Conservation (phyloP, 495 filamentous ascomycete genomes). For the Pyronema domesticum region DNA sequence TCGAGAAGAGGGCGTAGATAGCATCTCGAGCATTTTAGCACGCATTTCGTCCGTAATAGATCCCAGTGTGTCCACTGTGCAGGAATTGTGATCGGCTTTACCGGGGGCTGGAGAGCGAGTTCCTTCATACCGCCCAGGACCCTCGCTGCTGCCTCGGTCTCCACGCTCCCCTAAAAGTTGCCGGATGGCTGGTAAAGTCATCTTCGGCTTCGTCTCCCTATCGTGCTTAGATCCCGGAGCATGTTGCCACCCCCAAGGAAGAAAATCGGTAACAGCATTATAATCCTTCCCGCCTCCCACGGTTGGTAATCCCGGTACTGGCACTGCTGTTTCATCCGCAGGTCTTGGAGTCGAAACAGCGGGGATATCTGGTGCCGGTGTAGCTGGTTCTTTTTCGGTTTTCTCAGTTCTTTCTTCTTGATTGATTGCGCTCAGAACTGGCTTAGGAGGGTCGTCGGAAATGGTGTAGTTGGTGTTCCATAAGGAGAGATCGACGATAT, state of each 20-base stretch:
- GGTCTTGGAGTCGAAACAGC: background rate
- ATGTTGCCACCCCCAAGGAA: conserved; percentile 20
- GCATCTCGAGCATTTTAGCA: conserved; percentile 18
- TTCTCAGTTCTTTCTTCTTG: too few species aligned
- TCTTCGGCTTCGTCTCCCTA: conserved; percentile 12
- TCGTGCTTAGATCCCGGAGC: conserved; percentile 8
- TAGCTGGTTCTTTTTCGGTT: too few species aligned
- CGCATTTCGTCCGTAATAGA: conserved; percentile 19
- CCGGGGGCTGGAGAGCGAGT: conserved; percentile 5
- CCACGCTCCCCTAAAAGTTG: conserved; percentile 11
- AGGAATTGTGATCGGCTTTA: conserved; percentile 2
- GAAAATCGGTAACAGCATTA: conserved; percentile 17
- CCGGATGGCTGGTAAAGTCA: conserved; percentile 22
- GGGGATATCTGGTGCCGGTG: too few species aligned
- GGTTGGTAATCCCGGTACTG: conserved; percentile 13
- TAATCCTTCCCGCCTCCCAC: conserved; percentile 22
- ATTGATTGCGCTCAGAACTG: too few species aligned
- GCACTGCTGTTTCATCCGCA: background rate
- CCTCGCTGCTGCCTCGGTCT: background rate
- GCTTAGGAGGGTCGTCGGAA: too few species aligned
- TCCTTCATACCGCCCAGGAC: background rate
- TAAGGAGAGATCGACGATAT: too few species aligned
- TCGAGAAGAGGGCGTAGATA: conserved; percentile 17
- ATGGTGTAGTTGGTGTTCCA: too few species aligned
- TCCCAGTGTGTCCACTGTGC: background rate